These are phyloP conservation scores for Arthrinium puccinioides DNA, from an alignment of 2,329 filamentous ascomycete species.

Conservation along the genomic window DNA sequence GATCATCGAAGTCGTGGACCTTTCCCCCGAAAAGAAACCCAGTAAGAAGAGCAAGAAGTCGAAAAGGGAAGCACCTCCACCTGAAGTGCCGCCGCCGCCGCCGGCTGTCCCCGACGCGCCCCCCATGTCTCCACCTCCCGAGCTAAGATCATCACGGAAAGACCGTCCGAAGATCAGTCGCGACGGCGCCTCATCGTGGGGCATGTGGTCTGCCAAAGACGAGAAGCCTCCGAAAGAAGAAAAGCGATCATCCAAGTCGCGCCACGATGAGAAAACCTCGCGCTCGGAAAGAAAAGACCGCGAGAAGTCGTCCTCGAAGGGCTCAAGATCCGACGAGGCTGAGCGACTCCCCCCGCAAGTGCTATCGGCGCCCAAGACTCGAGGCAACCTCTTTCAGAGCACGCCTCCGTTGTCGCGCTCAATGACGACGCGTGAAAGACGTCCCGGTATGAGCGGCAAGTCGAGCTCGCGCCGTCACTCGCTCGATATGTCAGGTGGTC, in stretches of 20 bases:
- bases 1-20: constrained; percentile 43
- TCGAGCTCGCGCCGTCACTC: constrained; percentile 62
- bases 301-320: constrained; percentile 58
- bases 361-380: constrained; percentile 46
- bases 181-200: constrained; percentile 64
- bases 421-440: constrained; percentile 60
- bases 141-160: constrained; percentile 58
- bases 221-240: constrained; percentile 44
- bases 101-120: constrained; percentile 41
- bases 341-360: constrained; percentile 35
- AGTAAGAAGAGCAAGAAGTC: constrained; percentile 34
- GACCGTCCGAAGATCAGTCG: constrained; percentile 72
- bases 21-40: constrained; percentile 32
- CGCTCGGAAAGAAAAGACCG: constrained; percentile 44
- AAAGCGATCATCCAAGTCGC: constrained; percentile 50
- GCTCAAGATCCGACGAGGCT: constrained; percentile 66
- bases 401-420: constrained; percentile 61
- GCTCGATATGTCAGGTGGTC: constrained; percentile 54
- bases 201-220: constrained; percentile 65
- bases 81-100: constrained; percentile 30
- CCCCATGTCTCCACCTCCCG: constrained; percentile 39
- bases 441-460: constrained; percentile 45
- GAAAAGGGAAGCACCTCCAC: constrained; percentile 19
- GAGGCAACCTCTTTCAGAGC: constrained; percentile 60
- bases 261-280: constrained; percentile 54